A percentile compares a stretch with the other conserved stretches of the same genome.
Conservation (phyloP, 305 asterid genomes). For the Fraxinus angustifolia region DNA sequence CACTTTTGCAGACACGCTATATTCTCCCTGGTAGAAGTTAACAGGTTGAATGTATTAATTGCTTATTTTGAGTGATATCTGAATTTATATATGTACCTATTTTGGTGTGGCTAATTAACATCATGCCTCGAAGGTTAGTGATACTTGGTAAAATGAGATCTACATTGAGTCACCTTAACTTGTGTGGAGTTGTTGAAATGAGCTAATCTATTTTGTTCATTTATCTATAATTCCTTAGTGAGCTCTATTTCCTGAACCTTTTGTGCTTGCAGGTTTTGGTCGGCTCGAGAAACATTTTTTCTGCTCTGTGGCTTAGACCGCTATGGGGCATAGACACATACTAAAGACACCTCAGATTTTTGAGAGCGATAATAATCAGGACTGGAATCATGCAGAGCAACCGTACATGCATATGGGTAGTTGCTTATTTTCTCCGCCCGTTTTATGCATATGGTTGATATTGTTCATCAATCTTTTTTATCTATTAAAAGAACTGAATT, state of each 20-base stretch:
- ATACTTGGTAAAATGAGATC: neutral
- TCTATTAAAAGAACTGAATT: slow-evolving; percentile 9
- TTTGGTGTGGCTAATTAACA: neutral
- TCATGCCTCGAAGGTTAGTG: neutral
- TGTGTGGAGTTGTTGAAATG: neutral
- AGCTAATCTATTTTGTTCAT: slow-evolving; percentile 1
- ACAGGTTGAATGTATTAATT: slow-evolving; percentile 1
- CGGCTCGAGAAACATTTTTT: slow-evolving; percentile 9
- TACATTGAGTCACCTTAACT: neutral
- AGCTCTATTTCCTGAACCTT: slow-evolving; percentile 15
- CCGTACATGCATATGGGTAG: slow-evolving; percentile 34
- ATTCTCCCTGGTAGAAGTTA: slow-evolving; percentile 25
- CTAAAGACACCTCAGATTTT: slow-evolving; percentile 37
- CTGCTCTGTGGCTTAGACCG: slow-evolving; percentile 9
- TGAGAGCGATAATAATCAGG: slow-evolving; percentile 41
- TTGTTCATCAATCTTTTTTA: neutral
- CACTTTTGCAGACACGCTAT: slow-evolving; percentile 1
- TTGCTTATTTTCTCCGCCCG: neutral
- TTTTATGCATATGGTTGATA: neutral
- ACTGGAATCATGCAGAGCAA: slow-evolving; percentile 41
- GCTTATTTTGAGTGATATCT: slow-evolving; percentile 8
- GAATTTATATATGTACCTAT: neutral
- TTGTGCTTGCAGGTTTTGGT: slow-evolving; percentile 30
- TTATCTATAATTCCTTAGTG: slow-evolving; percentile 4
- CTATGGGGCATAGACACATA: slow-evolving; percentile 47